A percentile compares a stretch with the other conserved stretches of the same genome.
Evolutionary conservation across 148 eudicot genomes (phyloP).

Genomic region (Hydrangea macrophylla): DNA sequence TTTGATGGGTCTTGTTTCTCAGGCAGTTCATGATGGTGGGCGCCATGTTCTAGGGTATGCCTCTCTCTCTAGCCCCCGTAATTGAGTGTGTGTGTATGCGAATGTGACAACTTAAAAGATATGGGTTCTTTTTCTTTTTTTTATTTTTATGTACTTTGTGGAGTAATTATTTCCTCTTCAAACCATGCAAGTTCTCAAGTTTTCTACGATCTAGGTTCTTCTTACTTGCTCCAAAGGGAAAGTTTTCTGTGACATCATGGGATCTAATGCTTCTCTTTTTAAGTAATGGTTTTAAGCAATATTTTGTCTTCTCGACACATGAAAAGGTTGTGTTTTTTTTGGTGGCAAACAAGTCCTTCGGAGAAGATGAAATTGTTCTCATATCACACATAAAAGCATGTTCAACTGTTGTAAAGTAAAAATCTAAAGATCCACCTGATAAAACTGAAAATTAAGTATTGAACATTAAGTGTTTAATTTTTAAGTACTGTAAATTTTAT

Average conservation of each 20-base stretch:
- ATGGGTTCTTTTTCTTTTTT: constrained; percentile 7
- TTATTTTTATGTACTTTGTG: constrained; percentile 7
- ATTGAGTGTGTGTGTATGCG: constrained; percentile 5
- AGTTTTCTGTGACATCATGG: constrained; percentile 39
- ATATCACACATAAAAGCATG: background rate
- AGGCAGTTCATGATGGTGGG: constrained; percentile 99
- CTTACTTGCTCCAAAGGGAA: constrained; percentile 20
- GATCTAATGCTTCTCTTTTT: constrained; percentile 22
- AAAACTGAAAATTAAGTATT: too few relatives aligned
- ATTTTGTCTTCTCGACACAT: too few relatives aligned
- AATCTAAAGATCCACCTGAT: too few relatives aligned
- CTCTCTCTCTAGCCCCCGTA: constrained; percentile 8
- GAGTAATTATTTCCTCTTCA: background rate
- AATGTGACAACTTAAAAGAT: background rate
- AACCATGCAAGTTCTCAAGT: constrained; percentile 9
- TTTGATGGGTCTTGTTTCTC: constrained; percentile 98
- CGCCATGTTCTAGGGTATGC: constrained; percentile 98
- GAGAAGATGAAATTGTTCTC: background rate
- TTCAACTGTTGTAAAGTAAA: background rate
- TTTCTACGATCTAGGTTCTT: constrained; percentile 7
- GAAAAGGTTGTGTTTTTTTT: background rate
- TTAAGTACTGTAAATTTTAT: too few relatives aligned
- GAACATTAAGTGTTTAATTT: too few relatives aligned
- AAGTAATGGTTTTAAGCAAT: background rate
- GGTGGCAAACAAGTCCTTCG: background rate